Percentiles rank a stretch among this genome's conserved stretches.
phyloP scores from a whole-genome alignment of 2,329 filamentous ascomycete genomes.

The Botrytis sinoallii region DNA sequence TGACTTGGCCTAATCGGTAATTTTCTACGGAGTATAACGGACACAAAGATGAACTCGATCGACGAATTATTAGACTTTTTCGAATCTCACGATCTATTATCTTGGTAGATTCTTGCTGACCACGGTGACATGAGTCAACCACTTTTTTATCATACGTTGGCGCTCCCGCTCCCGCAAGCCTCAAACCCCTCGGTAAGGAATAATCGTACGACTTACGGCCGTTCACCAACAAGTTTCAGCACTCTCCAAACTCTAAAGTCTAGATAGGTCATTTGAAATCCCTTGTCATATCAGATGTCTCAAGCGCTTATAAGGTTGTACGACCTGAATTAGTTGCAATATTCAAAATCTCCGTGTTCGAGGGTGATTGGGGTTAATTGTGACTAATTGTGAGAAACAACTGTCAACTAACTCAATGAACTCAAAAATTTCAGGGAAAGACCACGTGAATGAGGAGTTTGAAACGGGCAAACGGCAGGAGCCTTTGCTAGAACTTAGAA shows the following conservation, averaged over 20 bases:
- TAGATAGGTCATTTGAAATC: constrained; percentile 10
- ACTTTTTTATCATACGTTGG: constrained; percentile 6
- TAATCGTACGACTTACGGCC: constrained; percentile 17
- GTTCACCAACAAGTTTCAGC: constrained; percentile 9
- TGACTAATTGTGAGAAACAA: neutral
- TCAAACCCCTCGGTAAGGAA: neutral
- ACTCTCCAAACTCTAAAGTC: neutral
- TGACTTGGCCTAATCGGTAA: constrained; percentile 5
- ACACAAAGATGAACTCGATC: neutral
- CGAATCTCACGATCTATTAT: constrained; percentile 15
- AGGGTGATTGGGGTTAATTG: neutral
- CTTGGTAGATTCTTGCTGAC: constrained; percentile 7
- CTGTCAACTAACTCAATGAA: neutral
- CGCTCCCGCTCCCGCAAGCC: constrained; percentile 16
- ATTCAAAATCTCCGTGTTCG: too few species aligned
- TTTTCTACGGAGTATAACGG: neutral
- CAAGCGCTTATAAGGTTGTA: neutral
- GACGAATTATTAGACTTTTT: neutral
- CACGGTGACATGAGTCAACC: neutral
- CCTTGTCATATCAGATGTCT: neutral
- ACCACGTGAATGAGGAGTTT: neutral
- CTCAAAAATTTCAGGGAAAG: neutral
- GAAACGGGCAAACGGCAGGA: neutral
- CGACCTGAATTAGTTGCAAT: neutral
- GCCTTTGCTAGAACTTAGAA: neutral